Base-by-base conservation (phyloP, 768 basidiomycete species). In the Suillus ampliporus region DNA sequence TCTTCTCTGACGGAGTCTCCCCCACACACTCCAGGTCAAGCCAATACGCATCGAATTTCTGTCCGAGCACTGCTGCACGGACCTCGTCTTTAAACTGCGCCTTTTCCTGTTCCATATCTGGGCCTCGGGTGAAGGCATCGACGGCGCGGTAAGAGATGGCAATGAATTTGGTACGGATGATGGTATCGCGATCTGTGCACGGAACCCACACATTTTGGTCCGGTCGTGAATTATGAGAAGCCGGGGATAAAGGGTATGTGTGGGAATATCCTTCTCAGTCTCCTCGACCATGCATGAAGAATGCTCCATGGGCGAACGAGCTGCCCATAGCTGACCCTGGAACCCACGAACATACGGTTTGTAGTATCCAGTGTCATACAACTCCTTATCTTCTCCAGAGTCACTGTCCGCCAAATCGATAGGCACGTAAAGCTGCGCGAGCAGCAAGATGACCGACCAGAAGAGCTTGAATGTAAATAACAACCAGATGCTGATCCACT, bases 21-120 rank as follows among this genome's bases (percentile, higher is more conserved):
- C 64, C 64, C 23, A 65, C 9, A 46, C 67, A 68, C 28, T 69
- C 68, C 48, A 67, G 14, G 41, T 69, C 68, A 21, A 66, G 58
- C 65, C 68, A 69, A 41, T 69, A 69, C 6, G 68, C 68, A 5
- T 64, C 1, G n/a, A 60, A 50, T 11, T 37, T 35, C 38, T 47
- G 38, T 26, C 37, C 58, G n/a, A 66, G 54, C 7, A 57, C 44
- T 5, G 57, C 56, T 0, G 28, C 17, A 19, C 62, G 65, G 46
- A 69, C 57, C 31, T 56, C 61, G 5, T 61, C 50, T 13, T 21
- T 60, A 13, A 69, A 69, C 5, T 9, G 4, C 5, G 26, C 46
- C 40, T 62, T 64, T 26, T 64, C 60, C 17, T 60, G 28, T 14
- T 61, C 48, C 8, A 47, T 41, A n/a, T 62, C 28, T 13, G 44